These are phyloP conservation scores for Mycena galericulata DNA, from an alignment of 768 basidiomycete species.

Conservation along the genomic window DNA sequence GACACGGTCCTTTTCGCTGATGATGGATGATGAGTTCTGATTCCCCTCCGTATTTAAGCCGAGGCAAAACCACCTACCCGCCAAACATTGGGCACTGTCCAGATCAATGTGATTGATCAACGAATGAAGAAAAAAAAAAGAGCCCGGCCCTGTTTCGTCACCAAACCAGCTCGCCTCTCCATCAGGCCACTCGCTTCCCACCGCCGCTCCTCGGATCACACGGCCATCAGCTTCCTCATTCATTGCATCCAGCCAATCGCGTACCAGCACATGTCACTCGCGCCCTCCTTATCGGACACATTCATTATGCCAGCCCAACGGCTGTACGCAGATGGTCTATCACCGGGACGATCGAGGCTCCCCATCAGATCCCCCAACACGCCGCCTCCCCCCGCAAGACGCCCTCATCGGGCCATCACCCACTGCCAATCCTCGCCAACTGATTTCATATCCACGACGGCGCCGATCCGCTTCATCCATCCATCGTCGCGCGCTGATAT, in stretches of 20 bases:
- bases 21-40: neutral
- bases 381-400: no score
- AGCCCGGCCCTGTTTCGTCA: constrained; percentile 5
- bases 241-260: constrained; percentile 6
- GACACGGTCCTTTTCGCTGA: constrained; percentile 23
- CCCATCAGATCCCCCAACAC: no score
- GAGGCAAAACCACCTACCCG: no score
- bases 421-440: no score
- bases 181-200: neutral
- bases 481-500: no score
- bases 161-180: constrained; percentile 17
- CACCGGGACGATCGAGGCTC: no score
- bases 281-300: neutral
- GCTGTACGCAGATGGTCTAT: no score
- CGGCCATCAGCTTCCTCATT: constrained; percentile 35
- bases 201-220: constrained; percentile 38
- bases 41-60: neutral
- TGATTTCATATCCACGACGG: no score
- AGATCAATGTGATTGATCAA: neutral
- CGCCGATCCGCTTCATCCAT: no score
- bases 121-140: neutral
- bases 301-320: neutral
- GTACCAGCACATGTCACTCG: neutral
- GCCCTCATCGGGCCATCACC: no score
- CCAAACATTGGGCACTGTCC: neutral